Percentiles rank a stretch among this genome's conserved stretches.
phyloP scores from a whole-genome alignment of 78 protist genomes.

The Guillardia theta region DNA sequence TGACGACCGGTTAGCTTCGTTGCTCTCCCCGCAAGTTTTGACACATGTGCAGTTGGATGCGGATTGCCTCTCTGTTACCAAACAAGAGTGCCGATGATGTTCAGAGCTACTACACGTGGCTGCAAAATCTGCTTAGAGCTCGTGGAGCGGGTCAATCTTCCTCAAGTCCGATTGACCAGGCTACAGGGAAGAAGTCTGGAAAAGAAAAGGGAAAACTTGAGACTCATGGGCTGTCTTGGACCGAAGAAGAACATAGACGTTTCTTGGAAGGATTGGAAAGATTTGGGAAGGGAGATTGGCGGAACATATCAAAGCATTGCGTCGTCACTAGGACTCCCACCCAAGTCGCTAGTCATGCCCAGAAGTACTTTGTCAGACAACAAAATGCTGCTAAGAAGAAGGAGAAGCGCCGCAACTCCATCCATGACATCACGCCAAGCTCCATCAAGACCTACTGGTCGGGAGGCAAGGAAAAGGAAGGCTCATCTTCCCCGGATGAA shows the following conservation, averaged over 20 bases:
- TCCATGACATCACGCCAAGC: not conserved
- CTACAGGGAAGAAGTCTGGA: not conserved
- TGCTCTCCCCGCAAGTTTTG: no score
- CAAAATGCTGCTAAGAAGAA: not conserved
- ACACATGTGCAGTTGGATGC: no score
- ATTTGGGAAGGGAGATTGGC: slow-evolving; percentile 24
- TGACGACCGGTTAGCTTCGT: no score
- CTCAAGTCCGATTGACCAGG: not conserved
- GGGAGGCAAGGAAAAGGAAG: not conserved
- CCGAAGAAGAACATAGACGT: not conserved
- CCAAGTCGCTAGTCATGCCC: not conserved
- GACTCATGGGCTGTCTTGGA: not conserved
- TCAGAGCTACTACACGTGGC: not conserved
- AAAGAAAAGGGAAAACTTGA: not conserved
- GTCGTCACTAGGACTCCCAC: not conserved
- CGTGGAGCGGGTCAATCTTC: not conserved
- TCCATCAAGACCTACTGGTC: not conserved
- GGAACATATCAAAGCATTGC: not conserved
- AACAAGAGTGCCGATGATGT: not conserved
- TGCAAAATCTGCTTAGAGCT: not conserved
- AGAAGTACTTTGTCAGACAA: not conserved
- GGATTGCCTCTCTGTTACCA: not conserved
- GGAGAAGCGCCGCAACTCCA: slow-evolving; percentile 1
- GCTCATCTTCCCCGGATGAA: not conserved
- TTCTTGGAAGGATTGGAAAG: not conserved